Conservation (phyloP, 2,329 filamentous ascomycete genomes). For the Trichoderma sp. region DNA sequence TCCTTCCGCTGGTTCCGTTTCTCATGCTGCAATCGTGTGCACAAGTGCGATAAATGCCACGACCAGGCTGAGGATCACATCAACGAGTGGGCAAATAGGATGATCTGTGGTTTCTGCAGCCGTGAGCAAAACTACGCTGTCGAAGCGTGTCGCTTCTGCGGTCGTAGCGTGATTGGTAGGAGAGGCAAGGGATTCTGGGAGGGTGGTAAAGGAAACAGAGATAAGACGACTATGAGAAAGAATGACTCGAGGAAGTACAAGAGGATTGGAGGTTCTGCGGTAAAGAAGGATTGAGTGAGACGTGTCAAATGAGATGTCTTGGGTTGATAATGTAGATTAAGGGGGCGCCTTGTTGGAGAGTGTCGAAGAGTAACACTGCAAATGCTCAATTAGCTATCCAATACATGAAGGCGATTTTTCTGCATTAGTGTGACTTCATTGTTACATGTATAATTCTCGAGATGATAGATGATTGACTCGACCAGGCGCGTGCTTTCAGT, state of each 20-base stretch:
- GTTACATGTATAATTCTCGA: background rate
- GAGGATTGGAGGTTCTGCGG: constrained; percentile 47
- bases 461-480: background rate
- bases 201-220: constrained; percentile 78
- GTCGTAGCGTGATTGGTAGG: constrained; percentile 63
- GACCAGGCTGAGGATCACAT: constrained; percentile 68
- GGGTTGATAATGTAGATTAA: background rate
- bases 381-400: background rate
- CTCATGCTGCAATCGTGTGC: constrained; percentile 58
- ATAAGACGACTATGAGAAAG: constrained; percentile 67
- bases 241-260: constrained; percentile 76
- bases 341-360: background rate
- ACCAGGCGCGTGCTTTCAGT: background rate
- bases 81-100: constrained; percentile 78
- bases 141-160: constrained; percentile 74
- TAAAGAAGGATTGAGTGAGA: constrained; percentile 18
- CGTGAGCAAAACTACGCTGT: constrained; percentile 77
- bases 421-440: background rate
- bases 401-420: background rate
- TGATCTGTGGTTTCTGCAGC: constrained; percentile 79
- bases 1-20: constrained; percentile 65
- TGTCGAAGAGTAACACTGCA: background rate
- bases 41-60: constrained; percentile 71
- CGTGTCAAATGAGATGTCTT: background rate
- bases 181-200: constrained; percentile 78